Evolutionary conservation across 371 early-diverging fungal genomes (phyloP).

Genomic region (Mortierella sp.): DNA sequence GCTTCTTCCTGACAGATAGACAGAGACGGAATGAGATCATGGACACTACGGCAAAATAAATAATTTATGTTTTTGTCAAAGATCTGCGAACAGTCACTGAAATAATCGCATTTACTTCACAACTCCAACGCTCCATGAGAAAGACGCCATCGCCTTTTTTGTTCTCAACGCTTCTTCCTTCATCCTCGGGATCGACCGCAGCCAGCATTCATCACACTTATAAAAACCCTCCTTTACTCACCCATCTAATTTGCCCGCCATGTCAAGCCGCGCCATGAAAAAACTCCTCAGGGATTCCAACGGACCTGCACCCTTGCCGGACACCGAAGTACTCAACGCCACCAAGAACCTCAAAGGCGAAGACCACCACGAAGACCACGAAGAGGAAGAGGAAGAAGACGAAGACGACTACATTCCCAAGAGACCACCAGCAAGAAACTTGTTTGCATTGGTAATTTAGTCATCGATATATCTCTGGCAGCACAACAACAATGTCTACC

Average conservation of each 20-base stretch:
- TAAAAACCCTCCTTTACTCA: not conserved
- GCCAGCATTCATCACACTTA: not conserved
- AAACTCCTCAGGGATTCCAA: constrained; percentile 48
- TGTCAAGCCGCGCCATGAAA: constrained; percentile 57
- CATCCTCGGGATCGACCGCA: constrained; percentile 3
- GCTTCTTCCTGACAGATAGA: no score
- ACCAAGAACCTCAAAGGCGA: constrained; percentile 32
- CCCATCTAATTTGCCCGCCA: constrained; percentile 10
- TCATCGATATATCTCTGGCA: not conserved
- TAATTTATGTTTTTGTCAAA: not conserved
- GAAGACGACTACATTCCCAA: constrained; percentile 48
- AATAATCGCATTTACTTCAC: not conserved
- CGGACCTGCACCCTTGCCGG: constrained; percentile 39
- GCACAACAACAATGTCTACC: not conserved
- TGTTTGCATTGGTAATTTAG: constrained; percentile 74
- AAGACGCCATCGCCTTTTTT: not conserved
- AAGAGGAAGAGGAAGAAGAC: constrained; percentile 54
- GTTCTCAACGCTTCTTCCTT: not conserved
- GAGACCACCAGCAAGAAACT: constrained; percentile 61
- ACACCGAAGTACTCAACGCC: constrained; percentile 15
- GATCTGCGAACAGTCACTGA: not conserved
- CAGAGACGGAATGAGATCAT: not conserved
- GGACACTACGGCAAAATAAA: no score
- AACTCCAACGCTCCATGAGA: not conserved
- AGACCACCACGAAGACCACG: constrained; percentile 37